Evolutionary conservation across 169 alveolate genomes (phyloP).

Genomic region (Plasmodium vivax): DNA sequence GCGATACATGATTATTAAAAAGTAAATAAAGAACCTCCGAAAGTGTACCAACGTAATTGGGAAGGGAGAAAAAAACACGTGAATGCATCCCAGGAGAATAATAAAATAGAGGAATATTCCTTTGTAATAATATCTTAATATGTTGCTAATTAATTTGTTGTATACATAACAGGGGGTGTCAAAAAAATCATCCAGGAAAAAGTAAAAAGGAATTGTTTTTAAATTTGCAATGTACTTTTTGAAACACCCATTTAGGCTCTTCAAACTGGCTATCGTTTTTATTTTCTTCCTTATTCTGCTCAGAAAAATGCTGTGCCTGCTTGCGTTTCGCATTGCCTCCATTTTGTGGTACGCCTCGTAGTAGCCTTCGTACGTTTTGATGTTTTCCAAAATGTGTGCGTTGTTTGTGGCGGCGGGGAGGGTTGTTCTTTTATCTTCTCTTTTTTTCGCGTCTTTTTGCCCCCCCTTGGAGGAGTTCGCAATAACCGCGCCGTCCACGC

Average conservation of each 20-base stretch:
- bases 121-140: conserved; percentile 61
- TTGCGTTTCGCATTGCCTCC: conserved; percentile 2
- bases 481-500: conserved; percentile 11
- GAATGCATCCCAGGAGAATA: conserved; percentile 71
- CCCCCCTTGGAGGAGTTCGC: not conserved
- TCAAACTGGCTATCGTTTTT: conserved; percentile 31
- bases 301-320: not conserved
- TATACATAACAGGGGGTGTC: conserved; percentile 74
- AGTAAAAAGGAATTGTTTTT: conserved; percentile 51
- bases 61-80: conserved; percentile 74
- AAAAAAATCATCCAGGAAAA: conserved; percentile 36
- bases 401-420: not conserved
- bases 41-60: conserved; percentile 74
- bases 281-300: conserved; percentile 37
- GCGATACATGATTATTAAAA: conserved; percentile 73
- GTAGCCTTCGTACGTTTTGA: conserved; percentile 28
- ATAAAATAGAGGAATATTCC: conserved; percentile 64
- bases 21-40: conserved; percentile 70
- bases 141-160: conserved; percentile 46
- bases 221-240: conserved; percentile 63
- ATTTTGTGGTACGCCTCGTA: conserved; percentile 22
- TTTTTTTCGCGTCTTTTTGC: not conserved
- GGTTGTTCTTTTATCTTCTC: not conserved
- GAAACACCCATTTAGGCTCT: conserved; percentile 53
- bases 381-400: conserved; percentile 1